Percentiles rank a stretch among this genome's conserved stretches.
Conservation (phyloP, 495 filamentous ascomycete genomes). For the Penicillium tannophilum region DNA sequence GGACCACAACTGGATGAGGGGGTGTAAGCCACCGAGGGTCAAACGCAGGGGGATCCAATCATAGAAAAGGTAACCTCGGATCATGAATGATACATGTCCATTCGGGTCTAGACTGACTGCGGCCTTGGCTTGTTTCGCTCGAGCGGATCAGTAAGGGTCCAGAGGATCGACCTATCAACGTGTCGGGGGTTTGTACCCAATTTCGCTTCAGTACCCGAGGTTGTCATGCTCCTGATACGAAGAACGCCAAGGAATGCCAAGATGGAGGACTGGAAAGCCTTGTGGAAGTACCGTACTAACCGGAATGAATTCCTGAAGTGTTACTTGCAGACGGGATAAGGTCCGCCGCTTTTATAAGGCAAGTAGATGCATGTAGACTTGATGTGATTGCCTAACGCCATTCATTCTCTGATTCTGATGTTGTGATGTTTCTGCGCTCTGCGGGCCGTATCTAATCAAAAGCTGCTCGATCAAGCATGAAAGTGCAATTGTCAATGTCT, state of each 20-base stretch:
- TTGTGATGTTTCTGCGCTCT: too few relatives aligned
- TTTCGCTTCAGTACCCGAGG: background rate
- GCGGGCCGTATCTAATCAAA: too few relatives aligned
- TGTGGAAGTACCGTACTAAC: too few relatives aligned
- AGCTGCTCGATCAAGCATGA: too few relatives aligned
- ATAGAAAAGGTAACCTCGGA: background rate
- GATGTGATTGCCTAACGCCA: too few relatives aligned
- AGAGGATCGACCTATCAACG: slow-evolving; percentile 4
- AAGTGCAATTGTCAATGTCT: too few relatives aligned
- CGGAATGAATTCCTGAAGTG: too few relatives aligned
- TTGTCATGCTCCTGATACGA: background rate
- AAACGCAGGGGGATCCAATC: slow-evolving; percentile 1
- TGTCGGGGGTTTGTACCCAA: background rate
- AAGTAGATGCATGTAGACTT: too few relatives aligned
- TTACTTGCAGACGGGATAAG: too few relatives aligned
- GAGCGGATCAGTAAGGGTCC: slow-evolving; percentile 20
- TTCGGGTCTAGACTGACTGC: background rate
- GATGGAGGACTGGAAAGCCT: background rate
- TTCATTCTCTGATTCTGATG: too few relatives aligned
- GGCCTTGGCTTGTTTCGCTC: background rate
- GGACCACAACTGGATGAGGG: background rate
- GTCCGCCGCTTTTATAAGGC: too few relatives aligned
- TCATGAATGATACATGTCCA: background rate
- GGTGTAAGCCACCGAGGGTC: background rate
- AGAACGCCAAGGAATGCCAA: background rate